These are phyloP conservation scores for Penicillium pancosmium DNA, from an alignment of 495 filamentous ascomycete species.

Conservation along the genomic window DNA sequence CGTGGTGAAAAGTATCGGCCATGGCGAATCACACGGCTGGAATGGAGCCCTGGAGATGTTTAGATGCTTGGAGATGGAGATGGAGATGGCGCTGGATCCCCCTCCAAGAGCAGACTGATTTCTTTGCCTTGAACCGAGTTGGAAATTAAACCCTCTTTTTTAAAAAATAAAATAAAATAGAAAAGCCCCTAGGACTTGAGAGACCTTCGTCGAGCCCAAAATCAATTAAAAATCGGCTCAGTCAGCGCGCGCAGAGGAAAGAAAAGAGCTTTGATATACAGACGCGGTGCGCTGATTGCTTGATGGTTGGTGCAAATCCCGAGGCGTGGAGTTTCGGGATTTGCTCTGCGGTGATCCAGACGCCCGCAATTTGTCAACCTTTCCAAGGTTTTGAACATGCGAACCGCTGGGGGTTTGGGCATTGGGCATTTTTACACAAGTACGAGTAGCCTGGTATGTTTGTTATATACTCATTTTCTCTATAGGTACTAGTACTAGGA, in stretches of 20 bases:
- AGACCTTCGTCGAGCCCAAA: background rate
- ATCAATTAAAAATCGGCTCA: background rate
- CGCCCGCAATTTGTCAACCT: slow-evolving; percentile 20
- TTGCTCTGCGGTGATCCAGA: slow-evolving; percentile 24
- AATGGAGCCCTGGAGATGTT: background rate
- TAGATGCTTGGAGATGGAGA: background rate
- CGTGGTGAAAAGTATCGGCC: slow-evolving; percentile 26
- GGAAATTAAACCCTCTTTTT: background rate
- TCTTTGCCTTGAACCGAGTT: background rate
- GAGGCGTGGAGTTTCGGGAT: slow-evolving; percentile 36
- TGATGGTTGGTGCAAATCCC: slow-evolving; percentile 29
- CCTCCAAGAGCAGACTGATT: background rate
- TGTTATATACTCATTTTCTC: too few species aligned
- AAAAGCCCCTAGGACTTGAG: background rate
- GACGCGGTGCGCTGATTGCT: slow-evolving; percentile 28
- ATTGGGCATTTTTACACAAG: background rate
- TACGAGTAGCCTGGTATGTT: background rate
- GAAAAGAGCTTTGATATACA: slow-evolving; percentile 30
- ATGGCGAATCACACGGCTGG: slow-evolving; percentile 33
- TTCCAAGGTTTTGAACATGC: background rate
- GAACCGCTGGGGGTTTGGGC: background rate
- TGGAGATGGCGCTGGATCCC: slow-evolving; percentile 1
- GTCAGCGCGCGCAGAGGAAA: slow-evolving; percentile 4
- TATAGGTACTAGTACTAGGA: too few species aligned
- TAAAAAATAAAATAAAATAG: background rate